A percentile compares a stretch with the other conserved stretches of the same genome.
These are phyloP conservation scores for Acacia pycnantha DNA, from an alignment of 331 rosid genomes.

Conservation along the genomic window DNA sequence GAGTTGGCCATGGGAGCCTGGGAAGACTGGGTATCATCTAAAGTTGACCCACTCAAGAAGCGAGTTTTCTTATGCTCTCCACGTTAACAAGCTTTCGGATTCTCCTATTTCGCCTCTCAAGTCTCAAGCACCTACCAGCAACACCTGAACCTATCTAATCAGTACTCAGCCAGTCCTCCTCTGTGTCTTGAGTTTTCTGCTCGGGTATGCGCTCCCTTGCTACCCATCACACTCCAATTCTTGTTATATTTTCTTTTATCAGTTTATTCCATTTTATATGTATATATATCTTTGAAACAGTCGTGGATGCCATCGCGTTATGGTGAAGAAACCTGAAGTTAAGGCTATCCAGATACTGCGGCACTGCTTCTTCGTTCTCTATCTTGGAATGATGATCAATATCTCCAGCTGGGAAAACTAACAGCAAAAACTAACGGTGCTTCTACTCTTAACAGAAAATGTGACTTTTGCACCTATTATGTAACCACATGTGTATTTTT, in stretches of 20 bases:
- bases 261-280: neutral
- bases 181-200: neutral
- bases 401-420: no score
- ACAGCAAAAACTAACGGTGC: no score
- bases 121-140: neutral
- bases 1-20: conserved; percentile 91
- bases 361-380: no score
- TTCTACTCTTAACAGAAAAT: no score
- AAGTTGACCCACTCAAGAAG: conserved; percentile 70
- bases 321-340: no score
- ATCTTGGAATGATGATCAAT: no score
- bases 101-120: neutral
- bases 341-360: no score
- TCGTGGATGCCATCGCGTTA: no score
- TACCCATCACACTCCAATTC: neutral
- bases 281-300: neutral
- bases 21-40: conserved; percentile 90
- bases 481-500: no score
- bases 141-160: neutral
- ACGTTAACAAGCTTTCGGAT: neutral
- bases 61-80: conserved; percentile 55
- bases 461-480: no score
- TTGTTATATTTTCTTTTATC: neutral
- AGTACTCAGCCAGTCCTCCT: neutral
- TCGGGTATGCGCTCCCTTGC: neutral